phyloP scores from a whole-genome alignment of 345 rosid genomes.

The Salix exigua region DNA sequence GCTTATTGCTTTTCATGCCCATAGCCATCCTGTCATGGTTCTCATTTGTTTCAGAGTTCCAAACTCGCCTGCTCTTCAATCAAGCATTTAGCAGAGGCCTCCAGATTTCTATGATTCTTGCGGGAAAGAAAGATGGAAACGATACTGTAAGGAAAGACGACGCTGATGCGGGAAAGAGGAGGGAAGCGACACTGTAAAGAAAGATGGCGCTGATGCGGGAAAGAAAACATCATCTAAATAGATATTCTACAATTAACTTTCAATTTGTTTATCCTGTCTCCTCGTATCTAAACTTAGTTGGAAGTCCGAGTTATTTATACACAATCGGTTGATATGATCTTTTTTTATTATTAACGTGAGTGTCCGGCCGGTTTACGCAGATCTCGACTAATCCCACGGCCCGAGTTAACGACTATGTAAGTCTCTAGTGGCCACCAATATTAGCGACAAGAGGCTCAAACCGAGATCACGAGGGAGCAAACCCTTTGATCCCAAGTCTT shows the following conservation, averaged over 20 bases:
- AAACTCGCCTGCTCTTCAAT: slow-evolving; percentile 84
- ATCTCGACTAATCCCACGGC: too few species aligned
- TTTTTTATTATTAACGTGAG: too few species aligned
- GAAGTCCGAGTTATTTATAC: not conserved
- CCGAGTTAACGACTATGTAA: too few species aligned
- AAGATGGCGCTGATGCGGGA: slow-evolving; percentile 1
- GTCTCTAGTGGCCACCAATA: too few species aligned
- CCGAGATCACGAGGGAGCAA: too few species aligned
- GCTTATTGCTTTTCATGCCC: slow-evolving; percentile 62
- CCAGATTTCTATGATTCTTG: slow-evolving; percentile 82
- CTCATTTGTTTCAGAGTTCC: slow-evolving; percentile 88
- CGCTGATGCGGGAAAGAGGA: slow-evolving; percentile 3
- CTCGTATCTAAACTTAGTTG: not conserved
- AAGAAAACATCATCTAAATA: not conserved
- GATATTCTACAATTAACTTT: not conserved
- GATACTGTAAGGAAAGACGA: slow-evolving; percentile 13
- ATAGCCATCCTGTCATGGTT: slow-evolving; percentile 73
- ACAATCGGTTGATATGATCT: not conserved
- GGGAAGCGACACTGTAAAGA: not conserved
- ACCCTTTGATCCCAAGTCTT: too few species aligned
- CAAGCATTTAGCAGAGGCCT: slow-evolving; percentile 96
- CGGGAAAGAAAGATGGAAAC: slow-evolving; percentile 49
- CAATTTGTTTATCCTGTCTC: not conserved
- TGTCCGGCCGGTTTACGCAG: too few species aligned
- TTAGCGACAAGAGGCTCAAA: too few species aligned